Evolutionary conservation across 1,139 yeast species (phyloP).

Genomic region (Scheffersomyces titani): DNA sequence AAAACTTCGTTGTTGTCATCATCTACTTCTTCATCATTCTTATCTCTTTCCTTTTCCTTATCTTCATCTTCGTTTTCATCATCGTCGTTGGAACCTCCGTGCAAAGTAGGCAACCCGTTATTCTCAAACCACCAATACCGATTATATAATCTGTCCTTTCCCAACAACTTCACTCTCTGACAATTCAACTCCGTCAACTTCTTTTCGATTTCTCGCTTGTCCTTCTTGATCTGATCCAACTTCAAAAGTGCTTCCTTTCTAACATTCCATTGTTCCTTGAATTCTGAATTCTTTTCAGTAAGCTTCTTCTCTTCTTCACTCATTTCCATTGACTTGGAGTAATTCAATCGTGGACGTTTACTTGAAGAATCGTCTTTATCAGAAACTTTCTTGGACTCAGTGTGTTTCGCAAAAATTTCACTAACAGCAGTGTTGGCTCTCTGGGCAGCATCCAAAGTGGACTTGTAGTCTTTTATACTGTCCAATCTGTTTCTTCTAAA

Average conservation of each 20-base stretch:
- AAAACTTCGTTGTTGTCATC: constrained; percentile 41
- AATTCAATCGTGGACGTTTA: constrained; percentile 32
- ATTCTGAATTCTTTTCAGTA: constrained; percentile 47
- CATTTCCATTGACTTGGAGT: constrained; percentile 38
- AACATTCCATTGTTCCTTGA: constrained; percentile 43
- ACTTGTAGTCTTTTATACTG: constrained; percentile 60
- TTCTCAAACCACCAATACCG: constrained; percentile 96
- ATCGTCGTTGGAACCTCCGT: constrained; percentile 38
- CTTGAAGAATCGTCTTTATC: constrained; percentile 3
- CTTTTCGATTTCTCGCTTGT: constrained; percentile 55
- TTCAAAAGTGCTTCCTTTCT: constrained; percentile 41
- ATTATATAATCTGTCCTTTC: constrained; percentile 81
- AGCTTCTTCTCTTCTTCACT: constrained; percentile 51
- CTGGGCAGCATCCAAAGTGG: constrained; percentile 50
- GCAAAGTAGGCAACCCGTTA: constrained; percentile 72
- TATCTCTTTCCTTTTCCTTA: constrained; percentile 35
- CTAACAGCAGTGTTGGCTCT: constrained; percentile 40
- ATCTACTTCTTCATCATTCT: constrained; percentile 35
- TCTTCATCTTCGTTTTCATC: constrained; percentile 33
- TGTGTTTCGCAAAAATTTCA: constrained; percentile 20
- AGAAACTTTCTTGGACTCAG: constrained; percentile 5
- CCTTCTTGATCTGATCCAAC: constrained; percentile 45
- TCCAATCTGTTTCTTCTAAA: constrained; percentile 73
- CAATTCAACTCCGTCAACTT: constrained; percentile 67
- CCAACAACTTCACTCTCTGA: constrained; percentile 75